A percentile compares a stretch with the other conserved stretches of the same genome.
These are phyloP conservation scores for Rhododendron molle DNA, from an alignment of 148 eudicot species.

Conservation along the genomic window DNA sequence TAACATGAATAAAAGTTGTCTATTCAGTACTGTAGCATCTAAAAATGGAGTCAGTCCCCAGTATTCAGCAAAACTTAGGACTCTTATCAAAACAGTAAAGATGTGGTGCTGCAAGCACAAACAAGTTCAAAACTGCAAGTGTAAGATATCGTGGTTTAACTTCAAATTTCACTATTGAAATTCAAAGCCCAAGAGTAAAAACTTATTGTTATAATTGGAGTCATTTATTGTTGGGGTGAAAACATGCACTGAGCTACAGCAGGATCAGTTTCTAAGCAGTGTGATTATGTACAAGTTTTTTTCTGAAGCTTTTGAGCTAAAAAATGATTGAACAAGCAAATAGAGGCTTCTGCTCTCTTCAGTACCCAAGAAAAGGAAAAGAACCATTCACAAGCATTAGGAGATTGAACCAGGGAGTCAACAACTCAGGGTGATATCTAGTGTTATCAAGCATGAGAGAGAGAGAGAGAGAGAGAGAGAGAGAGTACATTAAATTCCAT, in stretches of 20 bases:
- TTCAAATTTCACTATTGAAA: background rate
- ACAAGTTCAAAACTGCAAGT: background rate
- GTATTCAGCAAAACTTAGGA: background rate
- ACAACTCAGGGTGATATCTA: background rate
- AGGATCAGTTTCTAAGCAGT: background rate
- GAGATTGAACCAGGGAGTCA: background rate
- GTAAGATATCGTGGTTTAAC: background rate
- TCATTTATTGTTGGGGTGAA: background rate
- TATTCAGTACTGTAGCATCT: background rate
- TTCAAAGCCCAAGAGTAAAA: background rate
- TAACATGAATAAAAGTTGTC: background rate
- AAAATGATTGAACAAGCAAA: background rate
- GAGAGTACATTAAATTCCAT: constrained; percentile 84
- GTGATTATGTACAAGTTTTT: background rate
- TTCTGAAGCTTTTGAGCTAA: background rate
- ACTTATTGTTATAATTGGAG: background rate
- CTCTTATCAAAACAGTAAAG: background rate
- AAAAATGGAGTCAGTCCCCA: background rate
- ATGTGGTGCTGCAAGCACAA: background rate
- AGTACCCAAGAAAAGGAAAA: background rate
- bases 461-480: constrained; percentile 8
- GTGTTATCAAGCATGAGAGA: background rate
- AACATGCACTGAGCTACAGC: background rate
- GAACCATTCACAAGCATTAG: background rate
- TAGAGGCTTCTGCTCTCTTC: background rate